phyloP scores from a whole-genome alignment of 2,329 filamentous ascomycete species.

The Plectosphaerella plurivora region DNA sequence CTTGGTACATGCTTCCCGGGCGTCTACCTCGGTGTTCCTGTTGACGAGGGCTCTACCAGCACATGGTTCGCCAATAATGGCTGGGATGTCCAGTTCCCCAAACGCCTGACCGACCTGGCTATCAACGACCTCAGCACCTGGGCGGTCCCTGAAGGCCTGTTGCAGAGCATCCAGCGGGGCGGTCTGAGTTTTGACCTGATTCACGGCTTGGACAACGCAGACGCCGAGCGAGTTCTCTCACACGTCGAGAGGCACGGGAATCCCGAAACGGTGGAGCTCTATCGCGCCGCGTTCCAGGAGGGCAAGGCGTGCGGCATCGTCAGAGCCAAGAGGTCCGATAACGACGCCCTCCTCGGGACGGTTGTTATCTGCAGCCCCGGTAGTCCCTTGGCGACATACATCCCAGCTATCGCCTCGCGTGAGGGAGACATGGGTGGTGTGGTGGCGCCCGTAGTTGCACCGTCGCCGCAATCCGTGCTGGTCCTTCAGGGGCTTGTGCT shows the following conservation, averaged over 20 bases:
- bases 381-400: constrained; percentile 62
- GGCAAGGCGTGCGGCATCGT: constrained; percentile 75
- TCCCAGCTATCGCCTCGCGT: constrained; percentile 62
- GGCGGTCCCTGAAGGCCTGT: constrained; percentile 71
- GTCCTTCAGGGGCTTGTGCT: constrained; percentile 73
- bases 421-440: constrained; percentile 66
- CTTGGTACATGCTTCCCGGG: constrained; percentile 76
- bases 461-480: constrained; percentile 63
- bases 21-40: constrained; percentile 81
- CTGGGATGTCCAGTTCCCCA: constrained; percentile 69
- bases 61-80: constrained; percentile 89
- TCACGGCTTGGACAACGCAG: constrained; percentile 71
- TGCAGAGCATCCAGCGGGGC: constrained; percentile 66
- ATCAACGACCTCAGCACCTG: constrained; percentile 70
- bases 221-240: constrained; percentile 65
- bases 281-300: constrained; percentile 69
- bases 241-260: constrained; percentile 70
- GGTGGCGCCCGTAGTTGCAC: constrained; percentile 71
- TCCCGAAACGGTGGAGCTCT: constrained; percentile 77
- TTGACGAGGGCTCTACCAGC: constrained; percentile 46
- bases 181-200: constrained; percentile 80
- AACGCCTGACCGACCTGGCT: constrained; percentile 60
- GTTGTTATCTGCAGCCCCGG: constrained; percentile 73
- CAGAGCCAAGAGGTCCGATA: constrained; percentile 65
- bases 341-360: constrained; percentile 68